These are phyloP conservation scores for Geotrichum histeridarum DNA, from an alignment of 1,139 yeast genomes.

Conservation along the genomic window DNA sequence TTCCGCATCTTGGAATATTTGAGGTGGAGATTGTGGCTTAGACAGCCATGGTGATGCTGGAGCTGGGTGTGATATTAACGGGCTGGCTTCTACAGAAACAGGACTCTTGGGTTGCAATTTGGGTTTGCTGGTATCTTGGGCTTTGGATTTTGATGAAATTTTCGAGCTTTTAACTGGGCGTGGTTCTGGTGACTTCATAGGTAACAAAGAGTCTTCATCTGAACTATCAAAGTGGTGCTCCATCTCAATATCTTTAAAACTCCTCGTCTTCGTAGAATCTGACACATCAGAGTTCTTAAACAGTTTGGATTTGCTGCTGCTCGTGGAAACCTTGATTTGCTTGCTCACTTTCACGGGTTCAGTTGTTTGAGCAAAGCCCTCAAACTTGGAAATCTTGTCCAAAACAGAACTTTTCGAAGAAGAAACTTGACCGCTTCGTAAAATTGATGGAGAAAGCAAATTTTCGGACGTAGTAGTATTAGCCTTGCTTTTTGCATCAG, in stretches of 20 bases:
- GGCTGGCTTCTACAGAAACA: too few relatives aligned
- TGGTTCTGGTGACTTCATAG: not conserved
- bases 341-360: not conserved
- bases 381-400: slow-evolving; percentile 15
- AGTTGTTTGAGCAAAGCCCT: slow-evolving; percentile 2
- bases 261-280: not conserved
- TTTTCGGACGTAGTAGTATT: not conserved
- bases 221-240: not conserved
- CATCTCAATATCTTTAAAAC: not conserved
- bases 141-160: too few relatives aligned
- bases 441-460: slow-evolving; percentile 3
- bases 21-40: not conserved
- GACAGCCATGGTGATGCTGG: not conserved
- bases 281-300: too few relatives aligned
- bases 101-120: too few relatives aligned
- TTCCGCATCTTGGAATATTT: not conserved
- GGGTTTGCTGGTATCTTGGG: too few relatives aligned
- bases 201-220: not conserved
- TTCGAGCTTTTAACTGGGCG: too few relatives aligned
- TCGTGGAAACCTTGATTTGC: not conserved
- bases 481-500: not conserved
- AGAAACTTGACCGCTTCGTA: not conserved
- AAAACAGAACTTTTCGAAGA: slow-evolving; percentile 12
- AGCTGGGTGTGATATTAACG: not conserved
- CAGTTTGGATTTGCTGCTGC: too few relatives aligned